Percentiles rank a stretch among this genome's conserved stretches.
Conservation (phyloP, 495 filamentous ascomycete genomes). For the Cairneyella variabilis region DNA sequence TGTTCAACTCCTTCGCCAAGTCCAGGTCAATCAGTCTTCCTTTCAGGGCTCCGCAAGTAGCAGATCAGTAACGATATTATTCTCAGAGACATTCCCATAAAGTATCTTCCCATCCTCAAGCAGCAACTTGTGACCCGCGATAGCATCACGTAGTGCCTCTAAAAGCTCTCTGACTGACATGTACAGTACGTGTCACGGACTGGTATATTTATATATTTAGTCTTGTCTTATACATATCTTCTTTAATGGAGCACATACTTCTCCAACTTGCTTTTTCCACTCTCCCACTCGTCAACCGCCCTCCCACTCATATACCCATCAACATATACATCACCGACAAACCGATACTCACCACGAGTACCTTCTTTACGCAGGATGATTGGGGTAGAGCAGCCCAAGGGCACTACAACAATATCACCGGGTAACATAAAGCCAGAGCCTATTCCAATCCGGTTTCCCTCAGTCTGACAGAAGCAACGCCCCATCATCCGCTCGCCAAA, state of each 20-base stretch:
- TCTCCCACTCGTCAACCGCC: constrained; percentile 17
- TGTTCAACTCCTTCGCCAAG: constrained; percentile 19
- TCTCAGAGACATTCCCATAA: constrained; percentile 32
- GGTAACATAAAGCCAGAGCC: constrained; percentile 23
- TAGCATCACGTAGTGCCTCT: constrained; percentile 25
- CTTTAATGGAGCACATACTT: constrained; percentile 7
- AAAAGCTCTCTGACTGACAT: constrained; percentile 24
- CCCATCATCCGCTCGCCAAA: background rate
- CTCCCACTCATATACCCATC: constrained; percentile 28
- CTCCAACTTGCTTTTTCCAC: constrained; percentile 4
- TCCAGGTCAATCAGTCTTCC: constrained; percentile 33
- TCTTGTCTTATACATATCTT: too few relatives aligned
- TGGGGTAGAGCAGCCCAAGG: constrained; percentile 30
- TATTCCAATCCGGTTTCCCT: constrained; percentile 19
- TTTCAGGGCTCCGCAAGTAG: constrained; percentile 3
- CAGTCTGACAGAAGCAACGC: background rate
- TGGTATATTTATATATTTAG: too few relatives aligned
- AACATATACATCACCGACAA: constrained; percentile 29
- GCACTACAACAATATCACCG: constrained; percentile 27
- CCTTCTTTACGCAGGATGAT: constrained; percentile 24
- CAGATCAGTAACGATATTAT: constrained; percentile 33
- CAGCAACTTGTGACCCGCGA: constrained; percentile 31
- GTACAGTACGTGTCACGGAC: too few relatives aligned
- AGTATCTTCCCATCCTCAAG: constrained; percentile 33
- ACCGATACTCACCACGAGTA: constrained; percentile 22